A percentile compares a stretch with the other conserved stretches of the same genome.
Conservation (phyloP, 2,329 filamentous ascomycete species). For the Penicillium sclerotiorum region DNA sequence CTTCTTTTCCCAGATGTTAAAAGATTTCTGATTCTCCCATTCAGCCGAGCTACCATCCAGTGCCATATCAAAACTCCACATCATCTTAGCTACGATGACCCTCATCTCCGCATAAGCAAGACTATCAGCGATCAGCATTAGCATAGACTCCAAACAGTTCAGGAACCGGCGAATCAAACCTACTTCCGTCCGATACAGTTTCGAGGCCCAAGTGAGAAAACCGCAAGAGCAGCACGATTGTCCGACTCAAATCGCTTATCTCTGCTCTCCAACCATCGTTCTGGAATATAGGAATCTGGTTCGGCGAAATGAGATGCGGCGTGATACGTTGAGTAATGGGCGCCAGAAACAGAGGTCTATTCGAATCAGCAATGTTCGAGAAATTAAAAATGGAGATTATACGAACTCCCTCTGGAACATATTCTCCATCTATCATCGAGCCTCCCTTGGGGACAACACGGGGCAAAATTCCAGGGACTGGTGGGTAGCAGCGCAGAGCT, state of each 20-base stretch:
- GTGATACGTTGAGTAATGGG: constrained; percentile 17
- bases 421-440: constrained; percentile 38
- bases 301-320: constrained; percentile 26
- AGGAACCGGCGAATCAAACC: background rate
- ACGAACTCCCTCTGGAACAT: constrained; percentile 34
- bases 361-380: background rate
- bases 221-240: constrained; percentile 13
- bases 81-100: constrained; percentile 24
- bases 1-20: constrained; percentile 26
- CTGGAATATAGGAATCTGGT: constrained; percentile 30
- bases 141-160: background rate
- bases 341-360: constrained; percentile 13
- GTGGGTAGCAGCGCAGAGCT: constrained; percentile 46
- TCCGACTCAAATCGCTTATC: constrained; percentile 23
- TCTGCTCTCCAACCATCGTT: constrained; percentile 29
- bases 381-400: background rate
- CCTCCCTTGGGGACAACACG: constrained; percentile 39
- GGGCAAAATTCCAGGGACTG: constrained; percentile 39
- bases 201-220: constrained; percentile 31
- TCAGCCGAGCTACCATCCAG: constrained; percentile 8
- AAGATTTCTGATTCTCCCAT: constrained; percentile 27
- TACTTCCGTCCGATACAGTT: constrained; percentile 34
- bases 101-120: constrained; percentile 39
- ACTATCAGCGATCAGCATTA: too few species aligned
- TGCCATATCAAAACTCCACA: constrained; percentile 22